A percentile compares a stretch with the other conserved stretches of the same genome.
Conservation (phyloP, 2,329 filamentous ascomycete genomes). For the Xylaria hypoxylon region DNA sequence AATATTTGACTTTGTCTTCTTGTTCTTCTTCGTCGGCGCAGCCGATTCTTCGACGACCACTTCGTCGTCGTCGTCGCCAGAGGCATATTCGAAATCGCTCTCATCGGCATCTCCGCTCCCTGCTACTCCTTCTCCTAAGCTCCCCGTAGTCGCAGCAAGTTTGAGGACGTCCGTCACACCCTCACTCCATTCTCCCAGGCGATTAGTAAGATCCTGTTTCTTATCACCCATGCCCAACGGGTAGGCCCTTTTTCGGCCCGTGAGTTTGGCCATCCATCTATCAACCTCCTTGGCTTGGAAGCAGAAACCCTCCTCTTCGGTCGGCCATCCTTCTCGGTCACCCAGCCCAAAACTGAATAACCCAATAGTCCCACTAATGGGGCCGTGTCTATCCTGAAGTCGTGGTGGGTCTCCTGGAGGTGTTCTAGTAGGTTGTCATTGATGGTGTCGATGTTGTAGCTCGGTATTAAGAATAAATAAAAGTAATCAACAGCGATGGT, state of each 20-base stretch:
- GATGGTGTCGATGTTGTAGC: constrained; percentile 95
- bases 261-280: constrained; percentile 97
- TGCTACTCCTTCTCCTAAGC: constrained; percentile 72
- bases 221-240: constrained; percentile 90
- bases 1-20: constrained; percentile 61
- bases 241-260: constrained; percentile 84
- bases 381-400: constrained; percentile 94
- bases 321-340: constrained; percentile 91
- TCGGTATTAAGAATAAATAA: constrained; percentile 87
- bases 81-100: constrained; percentile 80
- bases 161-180: constrained; percentile 79
- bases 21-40: constrained; percentile 54
- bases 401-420: constrained; percentile 91
- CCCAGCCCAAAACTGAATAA: constrained; percentile 93
- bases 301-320: constrained; percentile 90
- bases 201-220: constrained; percentile 75
- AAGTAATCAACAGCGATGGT: constrained; percentile 69
- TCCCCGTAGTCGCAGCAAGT: constrained; percentile 70
- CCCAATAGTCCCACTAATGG: constrained; percentile 81
- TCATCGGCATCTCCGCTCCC: constrained; percentile 87
- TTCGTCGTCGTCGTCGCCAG: constrained; percentile 66
- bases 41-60: constrained; percentile 62
- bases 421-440: constrained; percentile 89
- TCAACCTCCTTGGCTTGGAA: constrained; percentile 92
- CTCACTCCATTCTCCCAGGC: constrained; percentile 80